phyloP scores from a whole-genome alignment of 1,284 basidiomycete genomes.

The Inonotus obliquus region DNA sequence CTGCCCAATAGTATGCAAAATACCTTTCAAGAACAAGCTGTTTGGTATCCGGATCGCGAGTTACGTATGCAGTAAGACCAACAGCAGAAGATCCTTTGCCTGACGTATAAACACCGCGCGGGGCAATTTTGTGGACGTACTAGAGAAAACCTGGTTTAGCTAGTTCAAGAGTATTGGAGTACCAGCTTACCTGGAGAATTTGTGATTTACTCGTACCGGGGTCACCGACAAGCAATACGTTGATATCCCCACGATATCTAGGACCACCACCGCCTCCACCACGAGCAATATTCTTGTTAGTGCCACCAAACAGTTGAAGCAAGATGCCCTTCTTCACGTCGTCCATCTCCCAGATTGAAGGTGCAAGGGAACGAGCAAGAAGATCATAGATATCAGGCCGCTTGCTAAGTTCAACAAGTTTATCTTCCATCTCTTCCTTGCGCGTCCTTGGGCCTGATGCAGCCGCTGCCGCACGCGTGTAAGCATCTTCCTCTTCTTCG shows the following conservation, averaged over 20 bases:
- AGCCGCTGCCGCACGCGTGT: conserved; percentile 28
- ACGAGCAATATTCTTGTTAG: conserved; percentile 90
- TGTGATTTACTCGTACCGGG: conserved; percentile 98
- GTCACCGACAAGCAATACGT: conserved; percentile 94
- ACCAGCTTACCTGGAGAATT: conserved; percentile 70
- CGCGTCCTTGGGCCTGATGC: conserved; percentile 38
- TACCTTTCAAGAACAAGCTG: conserved; percentile 95
- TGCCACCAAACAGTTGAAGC: conserved; percentile 94
- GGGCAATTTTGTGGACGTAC: conserved; percentile 99
- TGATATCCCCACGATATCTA: conserved; percentile 96
- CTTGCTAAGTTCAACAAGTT: conserved; percentile 65
- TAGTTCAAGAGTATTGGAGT: not conserved
- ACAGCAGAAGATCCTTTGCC: conserved; percentile 98
- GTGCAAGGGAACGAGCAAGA: conserved; percentile 83
- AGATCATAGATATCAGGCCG: conserved; percentile 86
- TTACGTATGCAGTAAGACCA: conserved; percentile 97
- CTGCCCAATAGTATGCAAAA: conserved; percentile 14
- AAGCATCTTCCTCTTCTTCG: conserved; percentile 40
- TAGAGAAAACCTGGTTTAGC: conserved; percentile 30
- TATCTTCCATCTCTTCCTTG: conserved; percentile 54
- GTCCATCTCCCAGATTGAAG: conserved; percentile 97
- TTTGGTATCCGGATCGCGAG: conserved; percentile 95
- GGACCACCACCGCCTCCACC: conserved; percentile 96
- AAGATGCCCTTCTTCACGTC: conserved; percentile 99
- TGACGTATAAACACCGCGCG: conserved; percentile 93